These are phyloP conservation scores for Penicillium verhagenii DNA, from an alignment of 495 filamentous ascomycete genomes.

Conservation along the genomic window DNA sequence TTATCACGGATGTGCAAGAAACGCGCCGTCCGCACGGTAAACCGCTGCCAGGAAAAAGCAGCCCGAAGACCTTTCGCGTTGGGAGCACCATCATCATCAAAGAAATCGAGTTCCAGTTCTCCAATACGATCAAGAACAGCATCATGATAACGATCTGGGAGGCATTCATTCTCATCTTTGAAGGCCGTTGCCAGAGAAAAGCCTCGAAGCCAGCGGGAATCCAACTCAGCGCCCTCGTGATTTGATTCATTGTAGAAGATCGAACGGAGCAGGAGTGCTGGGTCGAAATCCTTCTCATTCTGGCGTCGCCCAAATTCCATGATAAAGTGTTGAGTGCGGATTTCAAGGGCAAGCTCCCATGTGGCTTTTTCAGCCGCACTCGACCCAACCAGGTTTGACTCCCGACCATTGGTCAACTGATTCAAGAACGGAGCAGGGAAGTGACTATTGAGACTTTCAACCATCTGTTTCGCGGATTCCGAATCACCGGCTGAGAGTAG, in stretches of 20 bases:
- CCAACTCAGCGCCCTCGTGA: conserved; percentile 16
- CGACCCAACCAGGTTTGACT: conserved; percentile 13
- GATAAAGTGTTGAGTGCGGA: conserved; percentile 41
- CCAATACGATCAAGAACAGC: conserved; percentile 32
- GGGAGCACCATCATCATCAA: conserved; percentile 18
- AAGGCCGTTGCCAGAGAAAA: conserved; percentile 28
- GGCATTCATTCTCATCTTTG: conserved; percentile 29
- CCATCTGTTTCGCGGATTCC: conserved; percentile 15
- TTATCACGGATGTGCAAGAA: conserved; percentile 35
- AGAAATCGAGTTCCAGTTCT: conserved; percentile 28
- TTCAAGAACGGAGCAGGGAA: conserved; percentile 39
- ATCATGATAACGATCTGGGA: conserved; percentile 31
- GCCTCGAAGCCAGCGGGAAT: conserved; percentile 29
- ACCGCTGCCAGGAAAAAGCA: conserved; percentile 32
- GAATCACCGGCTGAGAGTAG: conserved; percentile 24
- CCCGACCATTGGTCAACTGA: conserved; percentile 9
- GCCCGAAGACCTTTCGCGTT: conserved; percentile 27
- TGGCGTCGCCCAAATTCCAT: conserved; percentile 29
- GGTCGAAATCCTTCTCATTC: conserved; percentile 25
- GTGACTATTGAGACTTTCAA: conserved; percentile 27
- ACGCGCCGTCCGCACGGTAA: conserved; percentile 23
- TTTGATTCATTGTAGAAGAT: conserved; percentile 28
- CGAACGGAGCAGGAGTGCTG: conserved; percentile 20
- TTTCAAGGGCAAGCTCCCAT: conserved; percentile 39
- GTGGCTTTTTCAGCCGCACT: conserved; percentile 30